These are phyloP conservation scores for Cercospora berteroae DNA, from an alignment of 2,329 filamentous ascomycete species.

Conservation along the genomic window DNA sequence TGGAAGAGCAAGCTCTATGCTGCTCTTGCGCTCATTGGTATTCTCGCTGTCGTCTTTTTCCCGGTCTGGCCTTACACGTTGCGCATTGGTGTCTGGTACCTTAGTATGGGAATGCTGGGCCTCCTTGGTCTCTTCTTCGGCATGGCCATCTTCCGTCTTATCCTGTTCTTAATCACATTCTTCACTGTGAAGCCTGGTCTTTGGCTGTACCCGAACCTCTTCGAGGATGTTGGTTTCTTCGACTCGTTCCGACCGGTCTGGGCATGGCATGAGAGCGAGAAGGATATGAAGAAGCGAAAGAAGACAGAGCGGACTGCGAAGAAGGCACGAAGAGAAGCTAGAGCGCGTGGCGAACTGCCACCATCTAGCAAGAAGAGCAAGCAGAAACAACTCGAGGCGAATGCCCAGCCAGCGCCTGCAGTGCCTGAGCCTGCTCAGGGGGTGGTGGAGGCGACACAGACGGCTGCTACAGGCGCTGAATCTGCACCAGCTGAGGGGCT, in stretches of 20 bases:
- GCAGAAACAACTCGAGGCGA: constrained; percentile 19
- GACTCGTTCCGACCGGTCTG: constrained; percentile 94
- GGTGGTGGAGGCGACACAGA: constrained; percentile 12
- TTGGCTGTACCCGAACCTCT: constrained; percentile 98
- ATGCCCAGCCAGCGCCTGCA: constrained; percentile 12
- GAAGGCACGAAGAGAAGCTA: constrained; percentile 35
- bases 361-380: constrained; percentile 20
- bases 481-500: constrained; percentile 17
- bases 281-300: constrained; percentile 40
- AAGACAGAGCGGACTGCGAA: constrained; percentile 37
- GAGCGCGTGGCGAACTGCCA: constrained; percentile 28
- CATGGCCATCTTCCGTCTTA: constrained; percentile 95
- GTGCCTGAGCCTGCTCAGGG: constrained; percentile 14
- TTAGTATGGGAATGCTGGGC: constrained; percentile 89
- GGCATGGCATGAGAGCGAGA: constrained; percentile 77
- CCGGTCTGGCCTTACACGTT: constrained; percentile 92
- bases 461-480: constrained; percentile 29
- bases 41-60: constrained; percentile 90
- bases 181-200: constrained; percentile 80
- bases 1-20: constrained; percentile 93
- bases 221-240: constrained; percentile 97
- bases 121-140: constrained; percentile 90
- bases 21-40: constrained; percentile 72
- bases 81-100: constrained; percentile 92
- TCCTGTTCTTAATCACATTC: constrained; percentile 90